These are phyloP conservation scores for Ganoderma lingzhi DNA, from an alignment of 1,284 basidiomycete genomes.

Conservation along the genomic window DNA sequence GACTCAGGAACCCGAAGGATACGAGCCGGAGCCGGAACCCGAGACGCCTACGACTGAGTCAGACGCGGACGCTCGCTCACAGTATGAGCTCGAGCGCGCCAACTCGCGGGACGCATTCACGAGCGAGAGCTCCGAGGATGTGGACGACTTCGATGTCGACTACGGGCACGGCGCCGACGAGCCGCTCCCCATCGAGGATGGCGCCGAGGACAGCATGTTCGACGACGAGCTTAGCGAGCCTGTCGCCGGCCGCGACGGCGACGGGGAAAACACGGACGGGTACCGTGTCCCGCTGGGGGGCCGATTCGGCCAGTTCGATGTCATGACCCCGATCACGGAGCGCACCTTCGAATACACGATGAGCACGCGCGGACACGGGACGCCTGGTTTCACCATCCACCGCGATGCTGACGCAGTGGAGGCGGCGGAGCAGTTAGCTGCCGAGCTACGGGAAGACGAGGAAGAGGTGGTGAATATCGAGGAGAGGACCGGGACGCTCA, in stretches of 20 bases:
- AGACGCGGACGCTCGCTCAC: conserved; percentile 27
- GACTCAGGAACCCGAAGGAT: conserved; percentile 20
- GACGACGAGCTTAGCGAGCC: conserved; percentile 16
- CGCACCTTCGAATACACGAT: conserved; percentile 87
- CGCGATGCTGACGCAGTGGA: conserved; percentile 53
- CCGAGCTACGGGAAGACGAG: conserved; percentile 45
- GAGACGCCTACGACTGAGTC: conserved; percentile 33
- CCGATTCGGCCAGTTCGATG: conserved; percentile 80
- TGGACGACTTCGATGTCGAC: conserved; percentile 28
- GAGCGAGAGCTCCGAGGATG: conserved; percentile 31
- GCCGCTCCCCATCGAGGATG: conserved; percentile 5
- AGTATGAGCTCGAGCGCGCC: conserved; percentile 24
- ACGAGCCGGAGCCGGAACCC: conserved; percentile 12
- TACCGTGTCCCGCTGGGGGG: conserved; percentile 69
- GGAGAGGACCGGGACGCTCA: conserved; percentile 67
- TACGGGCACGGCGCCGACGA: conserved; percentile 21
- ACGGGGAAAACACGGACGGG: conserved; percentile 49
- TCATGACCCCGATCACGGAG: conserved; percentile 96
- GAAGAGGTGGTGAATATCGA: conserved; percentile 46
- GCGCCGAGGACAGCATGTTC: conserved; percentile 25
- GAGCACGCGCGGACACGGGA: conserved; percentile 59
- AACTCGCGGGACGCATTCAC: conserved; percentile 26
- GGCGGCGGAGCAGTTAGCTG: conserved; percentile 48
- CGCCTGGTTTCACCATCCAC: conserved; percentile 47
- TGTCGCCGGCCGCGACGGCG: conserved; percentile 35